A percentile compares a stretch with the other conserved stretches of the same genome.
Conservation (phyloP, 1,284 basidiomycete species). For the Boletus semigastroideus region DNA sequence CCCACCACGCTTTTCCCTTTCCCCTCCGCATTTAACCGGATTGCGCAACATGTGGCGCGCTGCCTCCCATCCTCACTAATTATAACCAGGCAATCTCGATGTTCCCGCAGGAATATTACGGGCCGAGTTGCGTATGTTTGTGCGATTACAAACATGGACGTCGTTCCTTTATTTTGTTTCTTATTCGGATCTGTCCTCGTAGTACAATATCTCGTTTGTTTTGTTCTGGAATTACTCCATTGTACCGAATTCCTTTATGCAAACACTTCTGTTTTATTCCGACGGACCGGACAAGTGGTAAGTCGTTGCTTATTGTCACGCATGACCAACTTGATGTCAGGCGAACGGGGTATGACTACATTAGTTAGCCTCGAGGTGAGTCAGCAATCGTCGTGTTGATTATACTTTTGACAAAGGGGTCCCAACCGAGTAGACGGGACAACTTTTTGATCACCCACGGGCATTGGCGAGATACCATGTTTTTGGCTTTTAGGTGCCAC, state of each 20-base stretch:
- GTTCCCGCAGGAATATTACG: slow-evolving; percentile 17
- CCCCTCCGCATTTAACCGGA: slow-evolving; percentile 14
- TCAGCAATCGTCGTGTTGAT: slow-evolving; percentile 12
- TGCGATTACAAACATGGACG: slow-evolving; percentile 15
- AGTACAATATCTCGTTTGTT: slow-evolving; percentile 7
- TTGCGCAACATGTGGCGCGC: slow-evolving; percentile 16
- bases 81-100: slow-evolving; percentile 12
- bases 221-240: slow-evolving; percentile 1
- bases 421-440: not conserved
- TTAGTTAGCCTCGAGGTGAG: slow-evolving; percentile 12
- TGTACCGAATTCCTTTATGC: not conserved
- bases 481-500: not conserved
- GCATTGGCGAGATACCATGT: not conserved
- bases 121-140: slow-evolving; percentile 12
- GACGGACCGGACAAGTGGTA: slow-evolving; percentile 12
- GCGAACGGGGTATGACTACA: not conserved
- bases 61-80: slow-evolving; percentile 9
- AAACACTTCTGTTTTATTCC: not conserved
- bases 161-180: slow-evolving; percentile 15
- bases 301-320: not conserved
- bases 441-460: not conserved
- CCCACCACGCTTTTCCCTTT: not conserved
- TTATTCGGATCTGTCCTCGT: slow-evolving; percentile 11
- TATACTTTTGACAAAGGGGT: slow-evolving; percentile 7
- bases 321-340: not conserved